These are phyloP conservation scores for Stropharia rugosoannulata DNA, from an alignment of 768 basidiomycete species.

Conservation along the genomic window DNA sequence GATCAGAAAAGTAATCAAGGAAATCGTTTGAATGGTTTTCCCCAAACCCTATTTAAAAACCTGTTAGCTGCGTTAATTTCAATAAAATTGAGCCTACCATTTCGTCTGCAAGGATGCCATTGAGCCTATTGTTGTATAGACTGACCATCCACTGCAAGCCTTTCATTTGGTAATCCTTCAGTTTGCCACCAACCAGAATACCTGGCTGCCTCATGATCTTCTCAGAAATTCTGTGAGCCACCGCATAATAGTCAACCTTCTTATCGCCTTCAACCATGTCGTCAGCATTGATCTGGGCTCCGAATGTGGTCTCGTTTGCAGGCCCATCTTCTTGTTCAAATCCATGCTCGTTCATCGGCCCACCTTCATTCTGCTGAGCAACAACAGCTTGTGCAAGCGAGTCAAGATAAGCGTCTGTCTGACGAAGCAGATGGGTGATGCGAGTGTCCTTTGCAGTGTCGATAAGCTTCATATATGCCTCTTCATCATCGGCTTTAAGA, in stretches of 20 bases:
- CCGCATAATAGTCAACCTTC: slow-evolving; percentile 95
- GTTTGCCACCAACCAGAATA: slow-evolving; percentile 80
- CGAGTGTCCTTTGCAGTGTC: slow-evolving; percentile 99
- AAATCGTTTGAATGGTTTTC: slow-evolving; percentile 94
- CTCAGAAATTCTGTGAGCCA: slow-evolving; percentile 92
- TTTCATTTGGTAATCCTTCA: slow-evolving; percentile 95
- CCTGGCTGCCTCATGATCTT: slow-evolving; percentile 71
- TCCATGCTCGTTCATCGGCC: slow-evolving; percentile 35
- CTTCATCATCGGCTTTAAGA: slow-evolving; percentile 96
- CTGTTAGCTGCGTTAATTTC: slow-evolving; percentile 9
- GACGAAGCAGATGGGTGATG: slow-evolving; percentile 92
- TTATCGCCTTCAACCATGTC: slow-evolving; percentile 52
- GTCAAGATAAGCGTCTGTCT: slow-evolving; percentile 94
- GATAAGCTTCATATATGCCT: slow-evolving; percentile 98
- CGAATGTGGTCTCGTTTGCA: slow-evolving; percentile 87
- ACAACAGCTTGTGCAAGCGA: slow-evolving; percentile 92
- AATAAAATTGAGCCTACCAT: slow-evolving; percentile 55
- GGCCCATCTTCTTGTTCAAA: slow-evolving; percentile 72
- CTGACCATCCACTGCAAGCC: slow-evolving; percentile 99
- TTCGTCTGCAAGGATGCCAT: slow-evolving; percentile 93
- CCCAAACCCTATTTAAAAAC: slow-evolving; percentile 74
- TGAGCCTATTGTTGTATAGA: slow-evolving; percentile 93
- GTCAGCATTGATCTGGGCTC: slow-evolving; percentile 72
- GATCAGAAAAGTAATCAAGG: slow-evolving; percentile 92
- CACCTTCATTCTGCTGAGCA: slow-evolving; percentile 83